phyloP scores from a whole-genome alignment of 1,284 basidiomycete species.

The Fistulinella cinereoalba region DNA sequence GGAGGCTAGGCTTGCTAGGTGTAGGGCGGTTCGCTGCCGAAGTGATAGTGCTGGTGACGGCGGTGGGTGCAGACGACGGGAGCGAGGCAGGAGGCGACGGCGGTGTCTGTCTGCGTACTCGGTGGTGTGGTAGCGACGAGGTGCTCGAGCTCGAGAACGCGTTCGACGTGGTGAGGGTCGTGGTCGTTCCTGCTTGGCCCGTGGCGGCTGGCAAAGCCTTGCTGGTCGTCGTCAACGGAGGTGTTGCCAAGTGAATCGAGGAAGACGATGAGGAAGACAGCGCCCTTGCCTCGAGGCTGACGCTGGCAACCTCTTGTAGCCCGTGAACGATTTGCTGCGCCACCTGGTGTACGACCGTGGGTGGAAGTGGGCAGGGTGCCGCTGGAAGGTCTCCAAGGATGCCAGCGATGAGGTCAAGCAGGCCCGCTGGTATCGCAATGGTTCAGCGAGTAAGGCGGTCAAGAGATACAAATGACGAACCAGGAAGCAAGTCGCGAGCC shows the following conservation, averaged over 20 bases:
- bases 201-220: not conserved
- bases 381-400: constrained; percentile 1
- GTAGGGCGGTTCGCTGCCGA: no score
- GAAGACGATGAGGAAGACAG: not conserved
- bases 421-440: not conserved
- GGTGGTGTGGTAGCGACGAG: not conserved
- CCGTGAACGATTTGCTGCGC: not conserved
- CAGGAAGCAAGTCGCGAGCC: constrained; percentile 1
- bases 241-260: not conserved
- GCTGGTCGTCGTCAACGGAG: constrained; percentile 3
- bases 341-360: constrained; percentile 2
- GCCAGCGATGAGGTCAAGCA: not conserved
- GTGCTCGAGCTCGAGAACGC: not conserved
- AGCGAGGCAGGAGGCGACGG: not conserved
- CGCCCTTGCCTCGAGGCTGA: constrained; percentile 1
- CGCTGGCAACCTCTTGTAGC: not conserved
- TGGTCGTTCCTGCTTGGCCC: not conserved
- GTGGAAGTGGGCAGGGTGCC: constrained; percentile 2
- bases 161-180: not conserved
- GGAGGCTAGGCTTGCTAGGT: not conserved
- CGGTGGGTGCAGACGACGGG: not conserved
- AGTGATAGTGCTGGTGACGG: no score
- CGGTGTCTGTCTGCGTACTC: constrained; percentile 17
- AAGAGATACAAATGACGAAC: not conserved
- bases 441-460: constrained; percentile 1